A percentile compares a stretch with the other conserved stretches of the same genome.
phyloP scores from a whole-genome alignment of 331 rosid species.

The Cydonia oblonga region DNA sequence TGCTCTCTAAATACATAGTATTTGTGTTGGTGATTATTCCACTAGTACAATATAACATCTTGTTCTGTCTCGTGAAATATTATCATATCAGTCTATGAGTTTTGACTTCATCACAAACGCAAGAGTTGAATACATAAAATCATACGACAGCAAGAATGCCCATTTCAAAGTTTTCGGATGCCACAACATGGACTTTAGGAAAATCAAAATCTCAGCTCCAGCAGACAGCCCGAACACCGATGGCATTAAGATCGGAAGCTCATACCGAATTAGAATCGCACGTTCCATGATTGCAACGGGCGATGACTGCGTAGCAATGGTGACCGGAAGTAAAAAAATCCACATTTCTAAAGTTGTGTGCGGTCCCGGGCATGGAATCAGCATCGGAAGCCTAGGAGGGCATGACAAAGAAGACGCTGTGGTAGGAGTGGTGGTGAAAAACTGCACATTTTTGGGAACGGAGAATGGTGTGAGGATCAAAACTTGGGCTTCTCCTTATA shows the following conservation, averaged over 20 bases:
- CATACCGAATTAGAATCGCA: constrained; percentile 6
- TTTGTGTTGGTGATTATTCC: background rate
- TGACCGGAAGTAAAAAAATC: constrained; percentile 19
- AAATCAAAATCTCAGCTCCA: constrained; percentile 18
- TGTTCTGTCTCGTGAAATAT: background rate
- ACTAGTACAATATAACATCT: background rate
- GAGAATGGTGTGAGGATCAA: constrained; percentile 52
- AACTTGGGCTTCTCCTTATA: constrained; percentile 37
- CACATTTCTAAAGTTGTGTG: constrained; percentile 24
- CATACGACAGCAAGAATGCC: constrained; percentile 19
- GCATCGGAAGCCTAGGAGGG: constrained; percentile 55
- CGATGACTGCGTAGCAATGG: constrained; percentile 19
- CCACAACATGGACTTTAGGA: constrained; percentile 12
- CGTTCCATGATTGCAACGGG: constrained; percentile 13
- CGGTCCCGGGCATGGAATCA: constrained; percentile 73
- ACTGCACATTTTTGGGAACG: constrained; percentile 34
- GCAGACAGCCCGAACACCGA: constrained; percentile 27
- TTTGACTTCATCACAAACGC: constrained; percentile 20
- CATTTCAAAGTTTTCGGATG: constrained; percentile 20
- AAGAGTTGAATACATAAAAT: constrained; percentile 5
- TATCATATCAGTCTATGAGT: constrained; percentile 13
- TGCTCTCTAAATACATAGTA: background rate
- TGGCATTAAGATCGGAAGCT: constrained; percentile 27
- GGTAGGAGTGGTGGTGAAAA: constrained; percentile 21
- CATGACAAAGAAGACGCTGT: constrained; percentile 21